phyloP scores from a whole-genome alignment of 2,329 filamentous ascomycete species.

The Fusarium floridanum region DNA sequence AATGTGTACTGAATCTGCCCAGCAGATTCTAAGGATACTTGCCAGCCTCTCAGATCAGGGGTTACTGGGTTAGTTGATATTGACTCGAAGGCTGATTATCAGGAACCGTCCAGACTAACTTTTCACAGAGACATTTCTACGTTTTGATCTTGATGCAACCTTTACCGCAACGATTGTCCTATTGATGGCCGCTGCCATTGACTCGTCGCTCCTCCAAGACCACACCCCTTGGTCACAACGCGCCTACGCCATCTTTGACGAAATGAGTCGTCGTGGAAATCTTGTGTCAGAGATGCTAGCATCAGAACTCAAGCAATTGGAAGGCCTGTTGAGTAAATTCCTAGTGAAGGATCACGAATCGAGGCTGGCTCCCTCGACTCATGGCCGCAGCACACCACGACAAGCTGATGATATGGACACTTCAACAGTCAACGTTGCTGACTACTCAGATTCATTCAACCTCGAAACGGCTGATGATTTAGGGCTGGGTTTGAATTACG shows the following conservation, averaged over 20 bases:
- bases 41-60: slow-evolving; percentile 35
- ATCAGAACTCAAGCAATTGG: slow-evolving; percentile 27
- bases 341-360: slow-evolving; percentile 6
- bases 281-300: slow-evolving; percentile 56
- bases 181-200: slow-evolving; percentile 54
- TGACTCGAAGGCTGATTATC: too few species aligned
- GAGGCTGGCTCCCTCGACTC: neutral
- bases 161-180: slow-evolving; percentile 54
- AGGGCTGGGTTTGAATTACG: slow-evolving; percentile 28
- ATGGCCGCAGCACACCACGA: slow-evolving; percentile 10
- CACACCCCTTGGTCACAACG: slow-evolving; percentile 54
- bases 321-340: slow-evolving; percentile 16
- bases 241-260: slow-evolving; percentile 59
- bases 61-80: slow-evolving; percentile 14
- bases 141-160: slow-evolving; percentile 28
- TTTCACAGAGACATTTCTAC: slow-evolving; percentile 22
- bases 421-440: neutral
- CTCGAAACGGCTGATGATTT: slow-evolving; percentile 19
- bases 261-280: slow-evolving; percentile 60
- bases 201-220: slow-evolving; percentile 51
- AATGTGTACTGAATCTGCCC: slow-evolving; percentile 28
- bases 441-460: slow-evolving; percentile 9
- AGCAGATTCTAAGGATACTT: slow-evolving; percentile 30
- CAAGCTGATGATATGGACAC: slow-evolving; percentile 3
- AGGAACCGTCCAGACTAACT: neutral